phyloP scores from a whole-genome alignment of 2,329 filamentous ascomycete species.

The Elsinoe batatas region DNA sequence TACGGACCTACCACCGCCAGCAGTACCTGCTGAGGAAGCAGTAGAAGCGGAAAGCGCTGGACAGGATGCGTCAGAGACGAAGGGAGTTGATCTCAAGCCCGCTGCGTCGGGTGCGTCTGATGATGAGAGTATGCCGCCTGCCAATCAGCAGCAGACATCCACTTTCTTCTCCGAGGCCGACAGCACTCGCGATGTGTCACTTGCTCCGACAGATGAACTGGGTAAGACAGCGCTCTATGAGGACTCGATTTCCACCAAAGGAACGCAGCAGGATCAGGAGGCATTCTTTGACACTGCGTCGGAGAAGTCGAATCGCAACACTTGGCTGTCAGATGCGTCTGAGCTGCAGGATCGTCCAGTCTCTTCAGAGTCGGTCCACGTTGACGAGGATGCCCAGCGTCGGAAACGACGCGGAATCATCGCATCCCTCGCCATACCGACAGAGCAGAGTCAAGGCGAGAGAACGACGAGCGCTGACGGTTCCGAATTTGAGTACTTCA shows the following conservation, averaged over 20 bases:
- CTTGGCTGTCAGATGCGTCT: slow-evolving; percentile 9
- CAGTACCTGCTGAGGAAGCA: background rate
- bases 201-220: background rate
- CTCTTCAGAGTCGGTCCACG: background rate
- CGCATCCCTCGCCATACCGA: background rate
- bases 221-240: slow-evolving; percentile 4
- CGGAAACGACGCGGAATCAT: slow-evolving; percentile 8
- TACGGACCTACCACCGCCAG: background rate
- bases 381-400: background rate
- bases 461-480: slow-evolving; percentile 48
- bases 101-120: background rate
- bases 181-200: slow-evolving; percentile 1
- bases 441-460: background rate
- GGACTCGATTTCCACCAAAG: slow-evolving; percentile 1
- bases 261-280: background rate
- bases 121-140: slow-evolving; percentile 1
- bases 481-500: slow-evolving; percentile 61
- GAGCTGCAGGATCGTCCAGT: background rate
- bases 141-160: background rate
- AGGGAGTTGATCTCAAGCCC: background rate
- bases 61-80: background rate
- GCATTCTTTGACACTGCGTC: slow-evolving; percentile 3
- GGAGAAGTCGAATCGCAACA: slow-evolving; percentile 3
- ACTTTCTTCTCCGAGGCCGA: background rate
- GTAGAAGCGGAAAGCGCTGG: background rate